Base-by-base conservation (phyloP, 1,284 basidiomycete species). In the Athelia psychrophila region DNA sequence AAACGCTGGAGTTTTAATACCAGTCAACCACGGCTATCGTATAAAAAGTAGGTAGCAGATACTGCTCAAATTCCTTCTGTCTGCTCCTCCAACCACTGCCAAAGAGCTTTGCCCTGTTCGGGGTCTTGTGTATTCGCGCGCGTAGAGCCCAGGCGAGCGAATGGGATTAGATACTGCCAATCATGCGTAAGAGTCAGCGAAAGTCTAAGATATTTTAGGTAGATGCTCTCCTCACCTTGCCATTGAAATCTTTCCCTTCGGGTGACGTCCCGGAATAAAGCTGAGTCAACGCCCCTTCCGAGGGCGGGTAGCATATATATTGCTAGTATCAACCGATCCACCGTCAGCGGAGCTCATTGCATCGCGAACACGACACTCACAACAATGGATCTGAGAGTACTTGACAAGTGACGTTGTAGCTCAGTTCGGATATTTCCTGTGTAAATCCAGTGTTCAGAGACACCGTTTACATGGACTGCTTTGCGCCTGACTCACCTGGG, bases 201-300 rank as follows among this genome's bases (percentile, higher is more conserved):
- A 2, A 38, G 16, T 22, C 23, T 25, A 53, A 25, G 48, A n/a
- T n/a, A n/a, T n/a, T 27, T 22, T 15, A 22, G 30, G 16, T 50
- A 42, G 44, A 1, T 6, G 33, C 10, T 35, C 12, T 10, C 12
- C 47, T n/a, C 51, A 73, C 73, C 63, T 73, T 70, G 9, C 74
- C 75, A 51, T 71, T 72, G 6, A 72, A 53, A 1, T 69, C 58
- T 0, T 56, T 62, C 0, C 66, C 69, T 45, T 76, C 72, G 0
- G 69, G 60, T n/a, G 72, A 59, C 1, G 81, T 79, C 0, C 72
- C 80, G 1, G 75, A 76, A 59, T 72, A 84, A 12, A 84, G 61
- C 58, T 76, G 75, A 0, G 74, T 70, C 6, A 75, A 54, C 3
- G 72, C 72, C 25, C 77, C 72, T 16, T 65, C 57, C 0, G 58